These are phyloP conservation scores for Anthostomella pinea DNA, from an alignment of 2,329 filamentous ascomycete genomes.

Conservation along the genomic window DNA sequence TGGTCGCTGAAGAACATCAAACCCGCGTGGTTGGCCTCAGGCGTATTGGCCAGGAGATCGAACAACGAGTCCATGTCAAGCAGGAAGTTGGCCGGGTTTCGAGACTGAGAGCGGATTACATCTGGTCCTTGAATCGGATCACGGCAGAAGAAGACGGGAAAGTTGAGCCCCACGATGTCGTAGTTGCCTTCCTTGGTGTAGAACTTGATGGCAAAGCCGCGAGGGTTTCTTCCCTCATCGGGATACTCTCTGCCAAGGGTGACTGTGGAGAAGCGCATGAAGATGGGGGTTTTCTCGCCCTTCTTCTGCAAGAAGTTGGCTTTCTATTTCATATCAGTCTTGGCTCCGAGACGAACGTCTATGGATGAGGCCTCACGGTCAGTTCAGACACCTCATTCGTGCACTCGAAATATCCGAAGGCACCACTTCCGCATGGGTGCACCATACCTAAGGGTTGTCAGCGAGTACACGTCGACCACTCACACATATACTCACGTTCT, in stretches of 20 bases:
- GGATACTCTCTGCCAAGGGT: slow-evolving; percentile 23
- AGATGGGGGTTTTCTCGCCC: slow-evolving; percentile 52
- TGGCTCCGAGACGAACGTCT: too few species aligned
- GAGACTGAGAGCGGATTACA: slow-evolving; percentile 45
- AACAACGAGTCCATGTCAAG: slow-evolving; percentile 47
- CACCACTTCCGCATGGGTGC: slow-evolving; percentile 36
- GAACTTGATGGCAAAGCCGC: slow-evolving; percentile 66
- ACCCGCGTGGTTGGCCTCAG: slow-evolving; percentile 46
- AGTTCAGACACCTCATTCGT: slow-evolving; percentile 31
- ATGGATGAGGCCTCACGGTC: too few species aligned
- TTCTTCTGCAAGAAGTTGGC: slow-evolving; percentile 34
- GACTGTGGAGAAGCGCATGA: slow-evolving; percentile 53
- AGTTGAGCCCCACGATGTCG: slow-evolving; percentile 47
- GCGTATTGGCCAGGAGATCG: slow-evolving; percentile 46
- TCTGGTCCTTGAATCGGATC: slow-evolving; percentile 46
- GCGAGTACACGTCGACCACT: too few species aligned
- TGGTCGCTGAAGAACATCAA: slow-evolving; percentile 50
- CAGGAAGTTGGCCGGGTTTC: slow-evolving; percentile 47
- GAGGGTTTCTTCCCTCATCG: slow-evolving; percentile 43
- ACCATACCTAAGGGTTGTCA: slow-evolving; percentile 26
- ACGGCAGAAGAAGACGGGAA: slow-evolving; percentile 48
- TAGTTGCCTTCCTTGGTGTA: slow-evolving; percentile 62
- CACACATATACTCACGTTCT: too few species aligned
- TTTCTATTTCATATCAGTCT: too few species aligned
- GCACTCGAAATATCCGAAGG: slow-evolving; percentile 43